These are phyloP conservation scores for Volutella citrinella DNA, from an alignment of 2,329 filamentous ascomycete genomes.

Conservation along the genomic window DNA sequence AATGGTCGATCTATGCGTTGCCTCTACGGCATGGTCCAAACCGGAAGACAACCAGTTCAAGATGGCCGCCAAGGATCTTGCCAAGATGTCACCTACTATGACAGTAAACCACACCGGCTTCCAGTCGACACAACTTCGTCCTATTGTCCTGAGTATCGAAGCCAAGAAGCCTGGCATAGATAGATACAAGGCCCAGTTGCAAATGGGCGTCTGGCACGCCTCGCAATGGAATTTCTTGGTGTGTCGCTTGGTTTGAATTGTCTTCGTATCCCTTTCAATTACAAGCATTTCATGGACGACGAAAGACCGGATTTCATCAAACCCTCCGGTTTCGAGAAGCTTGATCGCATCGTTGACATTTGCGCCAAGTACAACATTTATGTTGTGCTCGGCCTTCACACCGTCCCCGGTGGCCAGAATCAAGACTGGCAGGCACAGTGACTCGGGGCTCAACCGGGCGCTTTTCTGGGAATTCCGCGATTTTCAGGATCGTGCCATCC, in stretches of 20 bases:
- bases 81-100: too few species aligned
- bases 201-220: too few species aligned
- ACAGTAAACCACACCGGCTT: too few species aligned
- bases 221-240: too few species aligned
- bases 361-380: conserved; percentile 42
- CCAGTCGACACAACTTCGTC: too few species aligned
- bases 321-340: conserved; percentile 43
- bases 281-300: conserved; percentile 54
- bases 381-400: conserved; percentile 44
- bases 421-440: conserved; percentile 48
- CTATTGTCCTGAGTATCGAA: too few species aligned
- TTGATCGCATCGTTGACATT: conserved; percentile 47
- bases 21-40: too few species aligned
- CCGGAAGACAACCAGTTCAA: too few species aligned
- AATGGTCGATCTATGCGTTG: too few species aligned
- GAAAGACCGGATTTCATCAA: conserved; percentile 47
- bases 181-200: too few species aligned
- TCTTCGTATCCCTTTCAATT: conserved; percentile 59
- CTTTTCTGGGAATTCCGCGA: conserved; percentile 46
- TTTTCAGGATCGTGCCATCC: conserved; percentile 42
- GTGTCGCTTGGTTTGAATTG: conserved; percentile 56
- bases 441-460: conserved; percentile 34
- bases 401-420: conserved; percentile 44
- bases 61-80: too few species aligned
- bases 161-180: too few species aligned